Base-by-base conservation (phyloP, 495 filamentous ascomycete species). In the Pyrenopolyporus hunteri region DNA sequence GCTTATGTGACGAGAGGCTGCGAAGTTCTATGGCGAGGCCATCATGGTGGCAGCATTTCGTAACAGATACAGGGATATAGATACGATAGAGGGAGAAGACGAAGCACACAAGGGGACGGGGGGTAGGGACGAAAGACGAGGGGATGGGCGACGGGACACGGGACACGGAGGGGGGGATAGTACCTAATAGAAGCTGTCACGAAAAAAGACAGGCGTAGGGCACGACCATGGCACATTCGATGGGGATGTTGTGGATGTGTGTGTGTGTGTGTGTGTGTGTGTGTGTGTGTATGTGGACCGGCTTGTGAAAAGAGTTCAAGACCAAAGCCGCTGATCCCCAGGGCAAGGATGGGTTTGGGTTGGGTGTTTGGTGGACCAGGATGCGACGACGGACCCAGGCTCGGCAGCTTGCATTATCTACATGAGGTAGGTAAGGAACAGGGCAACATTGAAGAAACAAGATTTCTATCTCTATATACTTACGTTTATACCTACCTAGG, bases 321-420 rank as follows among this genome's bases (percentile, higher is more conserved):
- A 22, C 11, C 37, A 20, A 20, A 20, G 20, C 8, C 17, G 10
- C 43, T 28, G 40, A 25, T 35, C n/a, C 14, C n/a, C 37, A 42
- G 6, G 37, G 37, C 40, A 58, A 53, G 61, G 55, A 64, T 64
- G 23, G 22, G n/a, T n/a, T n/a, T n/a, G n/a, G n/a, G n/a, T n/a
- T n/a, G n/a, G n/a, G n/a, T n/a, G n/a, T n/a, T n/a, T n/a, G n/a
- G 61, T 45, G 48, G 48, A 64, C 26, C 44, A 51, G 22, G 54
- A 64, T 64, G 45, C 55, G 49, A 63, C 53, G 60, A 33, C 60
- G 40, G 53, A 57, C 60, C 53, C 40, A 63, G 57, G 49, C 47
- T 58, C 53, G 60, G 60, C 44, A 32, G 32, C 40, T 63, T 57
- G 60, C 60, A 47, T 63, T 57, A 57, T 53, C 60, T 53, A 16